phyloP scores from a whole-genome alignment of 176 grass and related monocot species.

The Cymbopogon citratus region DNA sequence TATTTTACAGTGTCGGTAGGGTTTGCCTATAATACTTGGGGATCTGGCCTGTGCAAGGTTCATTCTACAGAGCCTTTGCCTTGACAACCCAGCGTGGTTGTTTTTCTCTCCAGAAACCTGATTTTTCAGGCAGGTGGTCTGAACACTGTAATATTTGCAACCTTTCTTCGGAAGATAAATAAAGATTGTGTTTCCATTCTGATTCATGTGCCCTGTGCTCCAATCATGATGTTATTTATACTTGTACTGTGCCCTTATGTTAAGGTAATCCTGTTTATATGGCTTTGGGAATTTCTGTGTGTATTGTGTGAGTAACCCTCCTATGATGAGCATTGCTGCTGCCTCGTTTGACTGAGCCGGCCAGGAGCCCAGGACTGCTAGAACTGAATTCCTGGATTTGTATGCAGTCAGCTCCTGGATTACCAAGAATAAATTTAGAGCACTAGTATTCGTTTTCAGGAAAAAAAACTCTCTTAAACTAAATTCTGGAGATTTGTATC shows the following conservation, averaged over 20 bases:
- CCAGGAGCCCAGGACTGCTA: not conserved
- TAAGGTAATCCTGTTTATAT: not conserved
- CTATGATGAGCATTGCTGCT: not conserved
- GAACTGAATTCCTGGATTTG: no score
- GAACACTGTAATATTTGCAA: conserved; percentile 70
- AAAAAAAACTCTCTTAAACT: not conserved
- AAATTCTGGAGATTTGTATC: not conserved
- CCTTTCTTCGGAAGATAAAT: conserved; percentile 42
- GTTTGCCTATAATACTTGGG: conserved; percentile 44
- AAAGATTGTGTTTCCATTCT: conserved; percentile 24
- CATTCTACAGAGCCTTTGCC: conserved; percentile 31
- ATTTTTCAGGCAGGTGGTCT: conserved; percentile 61
- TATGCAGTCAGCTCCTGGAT: no score
- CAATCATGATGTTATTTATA: not conserved
- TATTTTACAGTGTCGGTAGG: conserved; percentile 50
- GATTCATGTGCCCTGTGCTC: not conserved
- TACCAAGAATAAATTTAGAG: no score
- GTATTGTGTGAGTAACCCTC: not conserved
- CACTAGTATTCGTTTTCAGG: no score
- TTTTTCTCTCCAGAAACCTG: conserved; percentile 64
- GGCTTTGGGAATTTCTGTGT: not conserved
- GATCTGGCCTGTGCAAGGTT: conserved; percentile 46
- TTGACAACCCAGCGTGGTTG: conserved; percentile 70
- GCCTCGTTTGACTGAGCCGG: not conserved
- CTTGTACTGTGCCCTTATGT: not conserved